Evolutionary conservation across 345 rosid genomes (phyloP).

Genomic region (Garcia nutans): DNA sequence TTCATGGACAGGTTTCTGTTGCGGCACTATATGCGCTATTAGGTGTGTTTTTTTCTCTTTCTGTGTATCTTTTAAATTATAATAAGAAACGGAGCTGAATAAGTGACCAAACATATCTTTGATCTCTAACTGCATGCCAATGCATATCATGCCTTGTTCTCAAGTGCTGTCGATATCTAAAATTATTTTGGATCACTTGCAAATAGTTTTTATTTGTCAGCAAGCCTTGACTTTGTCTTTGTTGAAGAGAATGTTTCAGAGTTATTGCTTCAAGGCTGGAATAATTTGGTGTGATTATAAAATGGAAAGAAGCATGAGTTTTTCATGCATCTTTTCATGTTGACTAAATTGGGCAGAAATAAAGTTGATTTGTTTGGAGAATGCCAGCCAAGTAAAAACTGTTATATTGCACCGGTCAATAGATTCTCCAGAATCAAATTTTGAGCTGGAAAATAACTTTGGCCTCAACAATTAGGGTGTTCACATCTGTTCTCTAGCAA

Average conservation of each 20-base stretch:
- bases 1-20: constrained; percentile 55
- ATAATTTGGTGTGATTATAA: neutral
- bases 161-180: neutral
- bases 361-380: neutral
- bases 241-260: neutral
- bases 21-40: constrained; percentile 57
- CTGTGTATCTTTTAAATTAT: neutral
- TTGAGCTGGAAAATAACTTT: neutral
- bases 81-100: neutral
- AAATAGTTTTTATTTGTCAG: neutral
- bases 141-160: neutral
- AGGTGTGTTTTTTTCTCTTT: constrained; percentile 47
- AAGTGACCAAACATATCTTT: neutral
- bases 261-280: neutral
- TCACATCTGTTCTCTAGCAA: neutral
- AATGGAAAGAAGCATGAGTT: neutral
- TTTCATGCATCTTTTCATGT: neutral
- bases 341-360: neutral
- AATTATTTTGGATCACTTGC: neutral
- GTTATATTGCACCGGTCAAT: neutral
- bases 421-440: neutral
- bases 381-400: neutral
- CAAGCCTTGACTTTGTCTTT: neutral
- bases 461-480: neutral
- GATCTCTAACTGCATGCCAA: constrained; percentile 1